These are phyloP conservation scores for Boletus subluridellus DNA, from an alignment of 1,284 basidiomycete genomes.

Conservation along the genomic window DNA sequence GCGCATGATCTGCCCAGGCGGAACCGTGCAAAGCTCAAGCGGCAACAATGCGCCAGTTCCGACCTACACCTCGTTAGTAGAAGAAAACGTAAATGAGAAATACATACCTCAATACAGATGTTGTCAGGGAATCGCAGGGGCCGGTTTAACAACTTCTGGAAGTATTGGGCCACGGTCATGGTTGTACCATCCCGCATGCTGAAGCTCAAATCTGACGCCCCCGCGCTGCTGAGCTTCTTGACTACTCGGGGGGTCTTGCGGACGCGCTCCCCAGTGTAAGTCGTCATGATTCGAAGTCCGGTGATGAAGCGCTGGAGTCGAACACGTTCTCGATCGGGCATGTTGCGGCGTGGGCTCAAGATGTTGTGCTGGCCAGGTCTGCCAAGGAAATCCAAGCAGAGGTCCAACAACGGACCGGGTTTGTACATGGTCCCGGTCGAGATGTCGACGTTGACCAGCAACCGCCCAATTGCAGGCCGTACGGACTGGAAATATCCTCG, in stretches of 20 bases:
- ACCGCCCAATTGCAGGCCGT: conserved; percentile 60
- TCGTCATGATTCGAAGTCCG: conserved; percentile 54
- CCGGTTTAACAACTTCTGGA: conserved; percentile 46
- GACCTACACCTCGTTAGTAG: conserved; percentile 41
- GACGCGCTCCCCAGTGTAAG: conserved; percentile 35
- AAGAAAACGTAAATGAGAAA: neutral
- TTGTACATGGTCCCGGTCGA: conserved; percentile 75
- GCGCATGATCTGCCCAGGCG: conserved; percentile 68
- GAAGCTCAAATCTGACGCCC: conserved; percentile 53
- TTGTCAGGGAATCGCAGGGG: conserved; percentile 54
- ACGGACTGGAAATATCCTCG: conserved; percentile 75
- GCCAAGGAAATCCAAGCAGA: conserved; percentile 58
- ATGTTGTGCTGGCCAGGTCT: conserved; percentile 37
- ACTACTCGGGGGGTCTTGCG: conserved; percentile 47
- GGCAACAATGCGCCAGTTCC: conserved; percentile 65
- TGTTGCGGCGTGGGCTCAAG: conserved; percentile 43
- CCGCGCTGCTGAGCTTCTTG: conserved; percentile 50
- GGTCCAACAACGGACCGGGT: conserved; percentile 44
- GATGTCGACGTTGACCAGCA: conserved; percentile 77
- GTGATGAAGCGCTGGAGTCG: conserved; percentile 59
- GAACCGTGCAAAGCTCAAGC: conserved; percentile 62
- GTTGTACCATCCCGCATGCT: conserved; percentile 50
- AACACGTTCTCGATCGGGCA: conserved; percentile 58
- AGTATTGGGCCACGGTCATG: conserved; percentile 63
- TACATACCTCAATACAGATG: conserved; percentile 58